phyloP scores from a whole-genome alignment of 768 basidiomycete species.

The Suillus luteus region DNA sequence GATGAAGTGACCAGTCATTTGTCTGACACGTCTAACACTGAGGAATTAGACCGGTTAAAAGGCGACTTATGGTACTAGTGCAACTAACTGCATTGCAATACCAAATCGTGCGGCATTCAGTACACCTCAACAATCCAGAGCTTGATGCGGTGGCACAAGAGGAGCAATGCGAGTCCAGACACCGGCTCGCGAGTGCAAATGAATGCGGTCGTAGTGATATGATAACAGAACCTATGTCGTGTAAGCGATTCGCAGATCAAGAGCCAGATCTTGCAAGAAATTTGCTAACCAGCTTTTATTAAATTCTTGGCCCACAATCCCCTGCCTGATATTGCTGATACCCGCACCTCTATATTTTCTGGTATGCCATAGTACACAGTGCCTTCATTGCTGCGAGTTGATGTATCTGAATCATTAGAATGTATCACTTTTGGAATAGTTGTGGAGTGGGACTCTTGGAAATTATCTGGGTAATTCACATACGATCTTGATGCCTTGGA shows the following conservation, averaged over 20 bases:
- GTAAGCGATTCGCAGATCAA: neutral
- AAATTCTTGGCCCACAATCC: conserved; percentile 44
- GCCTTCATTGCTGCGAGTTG: conserved; percentile 10
- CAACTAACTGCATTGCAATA: conserved; percentile 76
- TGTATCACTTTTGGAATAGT: conserved; percentile 24
- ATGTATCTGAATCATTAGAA: conserved; percentile 4
- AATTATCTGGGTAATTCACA: conserved; percentile 33
- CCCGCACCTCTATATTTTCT: conserved; percentile 41
- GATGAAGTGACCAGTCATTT: conserved; percentile 74
- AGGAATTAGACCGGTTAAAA: conserved; percentile 4
- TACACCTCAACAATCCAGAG: conserved; percentile 64
- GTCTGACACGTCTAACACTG: conserved; percentile 63
- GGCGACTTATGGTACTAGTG: conserved; percentile 4
- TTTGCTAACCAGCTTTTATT: conserved; percentile 40
- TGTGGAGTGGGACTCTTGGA: conserved; percentile 27
- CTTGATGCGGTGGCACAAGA: conserved; percentile 52
- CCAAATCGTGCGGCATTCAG: conserved; percentile 63
- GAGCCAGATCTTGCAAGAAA: neutral
- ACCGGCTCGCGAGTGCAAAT: conserved; percentile 61
- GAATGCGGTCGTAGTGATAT: conserved; percentile 62
- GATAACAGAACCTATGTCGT: conserved; percentile 55
- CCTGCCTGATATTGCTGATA: conserved; percentile 41
- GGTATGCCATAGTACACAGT: conserved; percentile 39
- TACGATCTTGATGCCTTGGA: conserved; percentile 33
- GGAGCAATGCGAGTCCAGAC: conserved; percentile 68